phyloP scores from a whole-genome alignment of 306 rosid genomes.

The Phaseolus lunatus region DNA sequence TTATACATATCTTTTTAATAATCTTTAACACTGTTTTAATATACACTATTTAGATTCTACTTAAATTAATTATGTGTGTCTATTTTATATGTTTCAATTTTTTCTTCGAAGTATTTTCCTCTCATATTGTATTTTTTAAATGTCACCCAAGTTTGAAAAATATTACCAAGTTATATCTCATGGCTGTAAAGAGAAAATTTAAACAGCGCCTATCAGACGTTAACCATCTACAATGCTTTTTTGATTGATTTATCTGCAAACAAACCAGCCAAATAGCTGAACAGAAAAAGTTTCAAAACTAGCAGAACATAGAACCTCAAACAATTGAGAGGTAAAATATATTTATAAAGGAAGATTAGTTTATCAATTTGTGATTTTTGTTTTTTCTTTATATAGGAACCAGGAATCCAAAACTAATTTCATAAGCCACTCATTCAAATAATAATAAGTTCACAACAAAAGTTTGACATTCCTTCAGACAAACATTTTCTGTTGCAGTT shows the following conservation, averaged over 20 bases:
- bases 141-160: neutral
- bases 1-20: neutral
- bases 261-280: neutral
- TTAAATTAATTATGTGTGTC: neutral
- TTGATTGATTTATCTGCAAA: conserved; percentile 22
- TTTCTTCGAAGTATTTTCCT: neutral
- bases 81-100: neutral
- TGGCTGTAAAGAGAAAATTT: conserved; percentile 3
- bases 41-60: neutral
- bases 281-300: neutral
- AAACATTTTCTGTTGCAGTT: conserved; percentile 5
- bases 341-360: conserved; percentile 7
- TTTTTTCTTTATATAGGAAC: conserved; percentile 18
- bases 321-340: neutral
- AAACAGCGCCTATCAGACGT: neutral
- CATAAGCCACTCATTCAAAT: conserved; percentile 4
- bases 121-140: neutral
- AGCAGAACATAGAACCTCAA: conserved; percentile 4
- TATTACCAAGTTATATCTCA: neutral
- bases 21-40: too few relatives aligned
- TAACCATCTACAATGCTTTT: neutral
- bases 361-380: conserved; percentile 5
- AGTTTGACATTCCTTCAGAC: neutral
- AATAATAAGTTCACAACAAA: neutral
- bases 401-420: neutral